Evolutionary conservation across 2,329 filamentous ascomycete species (phyloP), one percentile per base, ranked within the genome.

Genomic region (Penicillium digitatum): DNA sequence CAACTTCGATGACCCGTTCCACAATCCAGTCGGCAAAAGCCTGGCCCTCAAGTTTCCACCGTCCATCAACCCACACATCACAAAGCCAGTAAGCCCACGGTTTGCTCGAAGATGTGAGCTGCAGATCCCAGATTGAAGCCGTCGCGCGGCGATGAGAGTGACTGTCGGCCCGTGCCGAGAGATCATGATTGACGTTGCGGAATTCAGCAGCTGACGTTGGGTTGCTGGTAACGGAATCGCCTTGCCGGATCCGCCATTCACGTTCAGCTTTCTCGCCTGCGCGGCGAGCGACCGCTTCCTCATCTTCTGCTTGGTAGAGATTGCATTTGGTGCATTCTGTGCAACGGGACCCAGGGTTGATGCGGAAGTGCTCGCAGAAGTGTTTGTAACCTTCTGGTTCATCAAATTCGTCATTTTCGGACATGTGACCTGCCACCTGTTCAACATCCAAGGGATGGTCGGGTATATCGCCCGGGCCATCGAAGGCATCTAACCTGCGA

Each of bases 311-410:
- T 40, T 77, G 72, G 64, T 84, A 84, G 11, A 93, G 79, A 67
- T 91, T 90, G 73, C 89, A 93, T 65, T 84, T 85, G 39, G 87
- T 86, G 74, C 94, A 97, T 71, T 95, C 85, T 1, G 72, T 79
- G 71, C 94, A 99, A 14, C 80, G 78, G 14, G 83, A 82, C 46
- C 92, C 90, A 0, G 88, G 89, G 58, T 88, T 82, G 10, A 89
- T 87, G 9, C 94, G 83, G 72, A 97, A 97, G 74, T 97, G 94
- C 70, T 96, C 89, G 71, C 94, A 99, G 69, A 96, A 99, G 73
- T 99, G 94, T 37, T 85, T 81, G 72, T 99, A 97, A 0, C 93
- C 92, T 70, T 92, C 87, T 3, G 76, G 75, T 47, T 82, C 77
- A 45, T 69, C 70, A 2, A 65, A 65, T 20, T 67, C 66, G 8